Conservation (phyloP, 2,329 filamentous ascomycete genomes). For the Ophiostoma montium region DNA sequence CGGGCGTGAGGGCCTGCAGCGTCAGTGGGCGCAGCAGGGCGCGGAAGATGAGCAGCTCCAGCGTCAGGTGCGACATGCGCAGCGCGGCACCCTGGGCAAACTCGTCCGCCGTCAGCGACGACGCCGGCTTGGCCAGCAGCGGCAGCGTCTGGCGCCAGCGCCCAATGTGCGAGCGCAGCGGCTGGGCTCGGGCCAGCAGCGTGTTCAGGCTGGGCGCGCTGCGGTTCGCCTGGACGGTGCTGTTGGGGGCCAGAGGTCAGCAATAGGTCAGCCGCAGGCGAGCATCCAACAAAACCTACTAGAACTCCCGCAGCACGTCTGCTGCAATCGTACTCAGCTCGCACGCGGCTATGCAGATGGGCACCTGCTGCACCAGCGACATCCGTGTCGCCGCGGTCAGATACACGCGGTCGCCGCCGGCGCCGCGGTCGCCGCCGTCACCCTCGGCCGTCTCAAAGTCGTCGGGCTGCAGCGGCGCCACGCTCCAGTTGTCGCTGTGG, state of each 20-base stretch:
- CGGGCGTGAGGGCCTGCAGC: conserved; percentile 3
- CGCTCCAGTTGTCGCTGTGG: conserved; percentile 14
- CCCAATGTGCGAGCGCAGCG: conserved; percentile 15
- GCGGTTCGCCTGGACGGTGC: conserved; percentile 9
- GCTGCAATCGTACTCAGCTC: neutral
- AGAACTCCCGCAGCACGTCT: neutral
- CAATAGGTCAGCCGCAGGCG: too few relatives aligned
- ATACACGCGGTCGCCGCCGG: neutral
- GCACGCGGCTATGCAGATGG: neutral
- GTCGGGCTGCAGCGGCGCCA: conserved; percentile 8
- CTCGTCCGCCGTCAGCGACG: conserved; percentile 14
- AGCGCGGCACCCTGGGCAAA: conserved; percentile 14
- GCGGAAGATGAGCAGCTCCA: conserved; percentile 17
- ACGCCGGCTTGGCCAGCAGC: conserved; percentile 14
- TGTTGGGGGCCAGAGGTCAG: neutral
- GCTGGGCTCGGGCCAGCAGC: conserved; percentile 15
- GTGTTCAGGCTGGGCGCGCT: conserved; percentile 5
- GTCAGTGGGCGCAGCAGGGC: conserved; percentile 15
- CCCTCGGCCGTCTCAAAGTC: conserved; percentile 13
- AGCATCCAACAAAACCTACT: neutral
- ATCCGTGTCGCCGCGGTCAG: too few relatives aligned
- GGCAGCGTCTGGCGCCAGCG: conserved; percentile 17
- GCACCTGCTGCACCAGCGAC: neutral
- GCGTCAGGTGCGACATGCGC: conserved; percentile 15
- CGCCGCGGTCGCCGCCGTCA: neutral